Conservation (phyloP, 192 early-diverging fungal species). For the Mortierella hygrophila region DNA sequence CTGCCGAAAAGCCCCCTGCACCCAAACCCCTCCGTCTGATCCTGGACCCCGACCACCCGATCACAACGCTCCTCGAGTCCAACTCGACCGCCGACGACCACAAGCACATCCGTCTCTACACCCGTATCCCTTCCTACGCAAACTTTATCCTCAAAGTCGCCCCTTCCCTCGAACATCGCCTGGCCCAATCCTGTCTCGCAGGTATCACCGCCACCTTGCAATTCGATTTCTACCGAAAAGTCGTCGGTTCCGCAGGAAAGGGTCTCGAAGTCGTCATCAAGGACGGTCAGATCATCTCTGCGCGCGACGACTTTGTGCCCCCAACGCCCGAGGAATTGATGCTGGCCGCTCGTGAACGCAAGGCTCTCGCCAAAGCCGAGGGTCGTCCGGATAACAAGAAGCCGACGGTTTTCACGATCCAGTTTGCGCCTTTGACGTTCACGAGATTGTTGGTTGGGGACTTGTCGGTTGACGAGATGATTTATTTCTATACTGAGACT, state of each 20-base stretch:
- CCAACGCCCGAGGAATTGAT: constrained; percentile 3
- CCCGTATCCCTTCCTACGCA: constrained; percentile 42
- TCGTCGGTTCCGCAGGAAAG: constrained; percentile 13
- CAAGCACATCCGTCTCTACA: constrained; percentile 9
- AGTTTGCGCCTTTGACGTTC: constrained; percentile 34
- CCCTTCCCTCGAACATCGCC: constrained; percentile 27
- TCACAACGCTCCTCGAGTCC: constrained; percentile 16
- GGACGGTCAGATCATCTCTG: constrained; percentile 28
- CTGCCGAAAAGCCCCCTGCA: background rate
- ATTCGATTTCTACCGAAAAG: constrained; percentile 29
- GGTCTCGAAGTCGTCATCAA: constrained; percentile 37
- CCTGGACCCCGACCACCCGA: constrained; percentile 22
- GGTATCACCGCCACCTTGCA: constrained; percentile 28
- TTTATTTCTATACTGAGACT: constrained; percentile 24
- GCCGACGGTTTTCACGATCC: background rate
- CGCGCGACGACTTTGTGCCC: constrained; percentile 21
- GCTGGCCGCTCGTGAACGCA: constrained; percentile 18
- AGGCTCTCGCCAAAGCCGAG: constrained; percentile 22
- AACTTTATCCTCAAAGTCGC: constrained; percentile 45
- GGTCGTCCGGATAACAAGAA: constrained; percentile 17
- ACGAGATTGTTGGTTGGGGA: constrained; percentile 31
- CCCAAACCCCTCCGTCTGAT: background rate
- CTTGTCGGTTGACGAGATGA: constrained; percentile 28
- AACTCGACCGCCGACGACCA: background rate
- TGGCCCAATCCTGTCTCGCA: constrained; percentile 23